phyloP scores from a whole-genome alignment of 139 green algal species.

The Tetraselmis chui region DNA sequence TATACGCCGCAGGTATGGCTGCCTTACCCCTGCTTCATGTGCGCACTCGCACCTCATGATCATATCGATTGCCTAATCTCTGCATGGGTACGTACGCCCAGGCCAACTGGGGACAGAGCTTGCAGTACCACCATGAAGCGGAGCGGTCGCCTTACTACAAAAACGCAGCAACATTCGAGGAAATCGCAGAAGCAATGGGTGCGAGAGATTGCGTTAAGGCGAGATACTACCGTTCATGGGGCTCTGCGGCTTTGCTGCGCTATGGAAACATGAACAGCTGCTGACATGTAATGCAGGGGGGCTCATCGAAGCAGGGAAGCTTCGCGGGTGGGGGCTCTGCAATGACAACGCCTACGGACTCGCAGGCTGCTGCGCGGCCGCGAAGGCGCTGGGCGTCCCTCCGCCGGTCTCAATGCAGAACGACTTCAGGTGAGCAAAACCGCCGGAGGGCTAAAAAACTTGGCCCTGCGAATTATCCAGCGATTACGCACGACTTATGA shows the following conservation, averaged over 20 bases:
- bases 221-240: no score
- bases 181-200: conserved; percentile 8
- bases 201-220: no score
- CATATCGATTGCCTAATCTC: no score
- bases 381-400: background rate
- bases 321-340: conserved; percentile 9
- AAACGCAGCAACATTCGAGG: background rate
- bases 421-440: conserved; percentile 9
- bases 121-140: conserved; percentile 15
- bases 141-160: conserved; percentile 5
- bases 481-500: no score
- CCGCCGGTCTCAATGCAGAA: conserved; percentile 7
- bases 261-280: no score
- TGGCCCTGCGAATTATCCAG: no score
- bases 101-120: conserved; percentile 17
- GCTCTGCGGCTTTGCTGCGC: no score
- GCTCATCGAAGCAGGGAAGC: conserved; percentile 5
- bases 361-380: background rate
- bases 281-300: background rate
- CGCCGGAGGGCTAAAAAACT: no score
- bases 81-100: no score
- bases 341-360: conserved; percentile 15
- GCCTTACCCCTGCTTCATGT: no score
- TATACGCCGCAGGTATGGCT: conserved; percentile 6
- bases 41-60: no score